phyloP scores from a whole-genome alignment of 1,284 basidiomycete genomes.

The Trichosporon ovoides region DNA sequence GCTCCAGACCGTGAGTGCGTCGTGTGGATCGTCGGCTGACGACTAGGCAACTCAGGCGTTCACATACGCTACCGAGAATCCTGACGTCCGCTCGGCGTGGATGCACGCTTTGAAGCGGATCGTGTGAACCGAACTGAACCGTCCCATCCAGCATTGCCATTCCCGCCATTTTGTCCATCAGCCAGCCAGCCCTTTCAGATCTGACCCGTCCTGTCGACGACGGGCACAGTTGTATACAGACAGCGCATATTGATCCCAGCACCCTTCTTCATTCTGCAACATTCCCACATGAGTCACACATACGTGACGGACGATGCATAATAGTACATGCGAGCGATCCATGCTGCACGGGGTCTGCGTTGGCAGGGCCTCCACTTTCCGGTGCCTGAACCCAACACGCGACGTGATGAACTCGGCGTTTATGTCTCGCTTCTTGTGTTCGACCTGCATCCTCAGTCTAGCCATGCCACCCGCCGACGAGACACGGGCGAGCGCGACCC shows the following conservation, averaged over 20 bases:
- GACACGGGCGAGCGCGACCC: not conserved
- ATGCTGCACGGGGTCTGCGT: too few species aligned
- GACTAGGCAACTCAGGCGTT: not conserved
- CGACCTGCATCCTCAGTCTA: not conserved
- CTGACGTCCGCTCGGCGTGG: conserved; percentile 38
- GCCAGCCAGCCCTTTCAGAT: not conserved
- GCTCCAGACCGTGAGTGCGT: conserved; percentile 40
- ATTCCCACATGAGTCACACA: not conserved
- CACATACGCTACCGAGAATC: conserved; percentile 30
- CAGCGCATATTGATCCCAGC: not conserved
- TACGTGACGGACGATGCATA: conserved; percentile 5
- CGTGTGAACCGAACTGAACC: not conserved
- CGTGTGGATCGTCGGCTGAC: not conserved
- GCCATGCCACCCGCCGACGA: not conserved
- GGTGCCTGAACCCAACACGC: not conserved
- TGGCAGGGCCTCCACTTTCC: conserved; percentile 3
- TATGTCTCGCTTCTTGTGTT: not conserved
- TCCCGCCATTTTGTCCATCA: not conserved
- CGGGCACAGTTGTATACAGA: not conserved
- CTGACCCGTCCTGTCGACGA: not conserved
- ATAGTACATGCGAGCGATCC: not conserved
- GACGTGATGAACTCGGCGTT: too few species aligned
- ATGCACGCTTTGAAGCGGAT: conserved; percentile 25
- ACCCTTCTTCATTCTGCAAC: not conserved
- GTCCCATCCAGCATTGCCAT: not conserved